phyloP scores from a whole-genome alignment of 106 monocot genomes.

The Dendrobium chrysotoxum region DNA sequence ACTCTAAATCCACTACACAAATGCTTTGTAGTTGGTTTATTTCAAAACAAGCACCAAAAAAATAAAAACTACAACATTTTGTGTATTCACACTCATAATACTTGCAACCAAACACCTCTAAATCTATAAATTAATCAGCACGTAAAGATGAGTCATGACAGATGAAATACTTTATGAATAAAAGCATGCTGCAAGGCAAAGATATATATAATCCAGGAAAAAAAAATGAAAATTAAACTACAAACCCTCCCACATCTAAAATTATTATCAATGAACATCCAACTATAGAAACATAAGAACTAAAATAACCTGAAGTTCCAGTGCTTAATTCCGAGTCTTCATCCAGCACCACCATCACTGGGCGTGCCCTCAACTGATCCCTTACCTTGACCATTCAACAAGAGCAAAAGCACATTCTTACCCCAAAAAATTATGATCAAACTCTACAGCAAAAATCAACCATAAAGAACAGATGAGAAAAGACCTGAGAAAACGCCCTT shows the following conservation, averaged over 20 bases:
- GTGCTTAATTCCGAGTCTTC: slow-evolving; percentile 9
- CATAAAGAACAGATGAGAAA: neutral
- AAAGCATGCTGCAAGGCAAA: no score
- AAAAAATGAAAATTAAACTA: neutral
- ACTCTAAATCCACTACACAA: no score
- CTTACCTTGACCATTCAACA: slow-evolving; percentile 7
- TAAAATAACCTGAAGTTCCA: slow-evolving; percentile 14
- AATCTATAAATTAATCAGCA: no score
- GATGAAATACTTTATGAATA: no score
- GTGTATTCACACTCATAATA: no score
- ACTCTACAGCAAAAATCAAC: neutral
- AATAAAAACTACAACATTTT: no score
- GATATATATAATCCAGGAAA: no score
- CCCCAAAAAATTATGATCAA: neutral
- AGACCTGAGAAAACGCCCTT: slow-evolving; percentile 18
- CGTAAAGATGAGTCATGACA: no score
- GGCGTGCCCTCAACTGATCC: slow-evolving; percentile 11
- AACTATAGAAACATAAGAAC: neutral
- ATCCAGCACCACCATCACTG: slow-evolving; percentile 15
- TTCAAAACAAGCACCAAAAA: no score
- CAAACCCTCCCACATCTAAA: neutral
- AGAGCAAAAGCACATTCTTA: neutral
- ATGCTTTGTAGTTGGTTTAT: no score
- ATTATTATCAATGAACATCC: neutral
- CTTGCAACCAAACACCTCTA: no score